Conservation (phyloP, 805 yeast species). For the Jamesozyma piceae region DNA sequence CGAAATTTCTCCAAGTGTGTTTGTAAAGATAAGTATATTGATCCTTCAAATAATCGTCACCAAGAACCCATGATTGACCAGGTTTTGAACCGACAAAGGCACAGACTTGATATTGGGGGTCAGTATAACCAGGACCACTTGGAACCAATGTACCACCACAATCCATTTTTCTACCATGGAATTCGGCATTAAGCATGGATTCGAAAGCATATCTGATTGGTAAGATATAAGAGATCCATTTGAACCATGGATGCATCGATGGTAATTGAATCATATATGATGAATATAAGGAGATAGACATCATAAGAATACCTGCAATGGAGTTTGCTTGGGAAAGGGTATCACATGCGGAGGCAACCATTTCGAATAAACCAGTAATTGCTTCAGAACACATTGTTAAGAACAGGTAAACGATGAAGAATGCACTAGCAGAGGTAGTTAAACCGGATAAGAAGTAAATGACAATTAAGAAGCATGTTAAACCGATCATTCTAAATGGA, state of each 20-base stretch:
- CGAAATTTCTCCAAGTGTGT: constrained; percentile 79
- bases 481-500: constrained; percentile 48
- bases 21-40: constrained; percentile 43
- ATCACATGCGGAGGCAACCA: constrained; percentile 43
- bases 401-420: constrained; percentile 44
- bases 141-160: constrained; percentile 40
- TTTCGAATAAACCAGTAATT: constrained; percentile 37
- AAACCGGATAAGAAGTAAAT: constrained; percentile 51
- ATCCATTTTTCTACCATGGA: constrained; percentile 22
- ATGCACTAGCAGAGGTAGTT: constrained; percentile 43
- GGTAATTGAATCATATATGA: constrained; percentile 54
- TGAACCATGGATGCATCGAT: constrained; percentile 57
- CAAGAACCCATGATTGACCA: constrained; percentile 46
- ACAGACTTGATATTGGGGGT: constrained; percentile 39
- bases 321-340: constrained; percentile 48
- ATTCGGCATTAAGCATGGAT: constrained; percentile 33
- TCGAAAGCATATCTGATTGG: constrained; percentile 53
- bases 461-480: constrained; percentile 39
- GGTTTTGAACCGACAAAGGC: constrained; percentile 50
- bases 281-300: constrained; percentile 45
- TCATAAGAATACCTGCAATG: constrained; percentile 42
- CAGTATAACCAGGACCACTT: constrained; percentile 43
- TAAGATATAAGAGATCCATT: constrained; percentile 48
- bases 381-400: constrained; percentile 19
- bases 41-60: constrained; percentile 44